Base-by-base conservation (phyloP, 768 basidiomycete species). In the Gloeophyllum trabeum region DNA sequence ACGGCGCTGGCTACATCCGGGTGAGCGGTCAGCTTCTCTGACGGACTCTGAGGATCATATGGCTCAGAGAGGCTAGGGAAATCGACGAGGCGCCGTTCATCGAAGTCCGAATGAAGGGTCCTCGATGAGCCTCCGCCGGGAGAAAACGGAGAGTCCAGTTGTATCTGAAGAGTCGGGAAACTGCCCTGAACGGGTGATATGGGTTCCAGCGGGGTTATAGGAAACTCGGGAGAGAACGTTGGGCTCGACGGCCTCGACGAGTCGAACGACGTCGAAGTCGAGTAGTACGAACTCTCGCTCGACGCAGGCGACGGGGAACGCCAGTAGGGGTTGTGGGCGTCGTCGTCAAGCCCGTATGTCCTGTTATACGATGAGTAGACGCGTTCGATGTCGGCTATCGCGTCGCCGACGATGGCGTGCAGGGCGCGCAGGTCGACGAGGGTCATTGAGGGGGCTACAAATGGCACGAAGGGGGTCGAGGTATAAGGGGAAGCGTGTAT, bases 331-430 rank as follows among this genome's bases (percentile, higher is more conserved):
- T 44, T 5, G 47, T 42, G 41, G 23, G 16, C 10, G 34, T 20
- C 2, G 49, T 46, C 4, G 49, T 36, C n/a, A n/a, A n/a, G n/a
- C n/a, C n/a, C n/a, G 18, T 43, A 41, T 13, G 49, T 42, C 3
- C 45, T 18, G 12, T 35, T 35, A 21, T 43, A 42, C 25, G 42
- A 13, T 12, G 43, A 32, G 43, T 56, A 83, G 40, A 81, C 61
- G 40, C 62, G 63, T 56, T 83, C 75, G 13, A 86, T 79, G 50
- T 81, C 78, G 58, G 76, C 70, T 47, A 85, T 60, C 20, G 81
- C 80, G 48, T 79, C 67, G 51, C 75, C 77, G 49, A 86, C 71
- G 53, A 85, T 71, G 47, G 69, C 59, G 47, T 82, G 75, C 34
- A 85, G 71, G 24, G 75, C 71, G 36, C 73, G 73, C 42, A 86